phyloP scores from a whole-genome alignment of 352 stramenopile genomes.

The Pythium phragmitis region DNA sequence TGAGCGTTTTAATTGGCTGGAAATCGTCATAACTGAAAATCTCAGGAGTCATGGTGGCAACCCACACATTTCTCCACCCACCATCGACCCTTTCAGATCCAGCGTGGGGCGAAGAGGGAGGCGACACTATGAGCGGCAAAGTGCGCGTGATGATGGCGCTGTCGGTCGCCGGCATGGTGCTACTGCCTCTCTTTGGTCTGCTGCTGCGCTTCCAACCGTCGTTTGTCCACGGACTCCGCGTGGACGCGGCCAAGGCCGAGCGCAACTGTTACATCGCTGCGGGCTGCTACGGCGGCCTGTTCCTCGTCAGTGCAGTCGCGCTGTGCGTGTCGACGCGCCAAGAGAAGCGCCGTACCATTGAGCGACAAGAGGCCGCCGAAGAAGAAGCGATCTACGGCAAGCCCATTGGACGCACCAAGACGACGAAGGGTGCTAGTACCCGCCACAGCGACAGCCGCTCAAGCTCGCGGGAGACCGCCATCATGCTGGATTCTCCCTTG shows the following conservation, averaged over 20 bases:
- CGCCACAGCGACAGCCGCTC: constrained; percentile 9
- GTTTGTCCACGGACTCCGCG: constrained; percentile 58
- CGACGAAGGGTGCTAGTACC: neutral
- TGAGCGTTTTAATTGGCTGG: constrained; percentile 14
- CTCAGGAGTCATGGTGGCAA: constrained; percentile 12
- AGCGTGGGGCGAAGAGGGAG: neutral
- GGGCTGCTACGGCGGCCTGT: constrained; percentile 45
- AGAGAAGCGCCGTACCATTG: neutral
- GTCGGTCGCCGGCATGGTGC: constrained; percentile 43
- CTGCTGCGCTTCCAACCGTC: constrained; percentile 53
- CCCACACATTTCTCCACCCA: neutral
- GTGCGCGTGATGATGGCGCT: constrained; percentile 43
- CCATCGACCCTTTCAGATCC: neutral
- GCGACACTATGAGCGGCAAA: constrained; percentile 27
- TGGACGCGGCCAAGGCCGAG: constrained; percentile 39
- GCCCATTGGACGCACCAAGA: neutral
- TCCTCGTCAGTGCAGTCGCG: constrained; percentile 32
- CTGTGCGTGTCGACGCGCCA: constrained; percentile 27
- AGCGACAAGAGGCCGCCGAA: neutral
- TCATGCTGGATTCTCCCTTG: constrained; percentile 21
- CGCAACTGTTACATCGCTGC: constrained; percentile 64
- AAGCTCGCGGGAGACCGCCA: constrained; percentile 25
- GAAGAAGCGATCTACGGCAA: constrained; percentile 4
- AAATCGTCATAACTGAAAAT: constrained; percentile 10
- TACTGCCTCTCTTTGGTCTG: constrained; percentile 58